These are phyloP conservation scores for Hypoxylon sp. DNA, from an alignment of 2,329 filamentous ascomycete genomes.

Conservation along the genomic window DNA sequence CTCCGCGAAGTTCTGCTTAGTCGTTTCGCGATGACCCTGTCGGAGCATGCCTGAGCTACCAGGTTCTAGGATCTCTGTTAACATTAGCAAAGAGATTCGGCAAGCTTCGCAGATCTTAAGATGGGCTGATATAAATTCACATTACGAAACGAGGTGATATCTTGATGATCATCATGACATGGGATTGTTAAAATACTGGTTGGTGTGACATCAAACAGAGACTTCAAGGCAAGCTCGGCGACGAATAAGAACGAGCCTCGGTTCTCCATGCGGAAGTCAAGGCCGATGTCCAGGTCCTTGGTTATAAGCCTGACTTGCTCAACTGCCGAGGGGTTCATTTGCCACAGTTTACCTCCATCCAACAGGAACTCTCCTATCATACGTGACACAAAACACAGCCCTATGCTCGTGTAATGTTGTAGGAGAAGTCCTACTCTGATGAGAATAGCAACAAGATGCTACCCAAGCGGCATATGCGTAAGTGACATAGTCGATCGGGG, in stretches of 20 bases:
- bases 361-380: conserved; percentile 8
- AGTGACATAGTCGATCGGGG: conserved; percentile 13
- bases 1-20: conserved; percentile 20
- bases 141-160: conserved; percentile 33
- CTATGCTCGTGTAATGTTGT: conserved; percentile 21
- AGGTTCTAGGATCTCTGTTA: conserved; percentile 27
- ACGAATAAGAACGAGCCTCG: conserved; percentile 33
- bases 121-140: conserved; percentile 34
- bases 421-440: not conserved
- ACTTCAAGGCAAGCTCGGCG: conserved; percentile 11
- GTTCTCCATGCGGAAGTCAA: conserved; percentile 38
- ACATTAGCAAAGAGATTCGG: conserved; percentile 31
- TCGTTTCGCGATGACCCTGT: conserved; percentile 24
- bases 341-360: conserved; percentile 24
- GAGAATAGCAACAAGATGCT: conserved; percentile 7
- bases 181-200: conserved; percentile 20
- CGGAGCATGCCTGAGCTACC: conserved; percentile 6
- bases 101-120: conserved; percentile 36
- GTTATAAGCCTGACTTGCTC: conserved; percentile 15
- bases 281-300: conserved; percentile 31
- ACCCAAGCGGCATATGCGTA: conserved; percentile 2
- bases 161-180: conserved; percentile 34
- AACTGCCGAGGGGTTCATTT: conserved; percentile 24
- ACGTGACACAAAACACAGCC: conserved; percentile 15
- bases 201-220: conserved; percentile 38